phyloP scores from a whole-genome alignment of 495 filamentous ascomycete species.

The Daldinia concentrica region DNA sequence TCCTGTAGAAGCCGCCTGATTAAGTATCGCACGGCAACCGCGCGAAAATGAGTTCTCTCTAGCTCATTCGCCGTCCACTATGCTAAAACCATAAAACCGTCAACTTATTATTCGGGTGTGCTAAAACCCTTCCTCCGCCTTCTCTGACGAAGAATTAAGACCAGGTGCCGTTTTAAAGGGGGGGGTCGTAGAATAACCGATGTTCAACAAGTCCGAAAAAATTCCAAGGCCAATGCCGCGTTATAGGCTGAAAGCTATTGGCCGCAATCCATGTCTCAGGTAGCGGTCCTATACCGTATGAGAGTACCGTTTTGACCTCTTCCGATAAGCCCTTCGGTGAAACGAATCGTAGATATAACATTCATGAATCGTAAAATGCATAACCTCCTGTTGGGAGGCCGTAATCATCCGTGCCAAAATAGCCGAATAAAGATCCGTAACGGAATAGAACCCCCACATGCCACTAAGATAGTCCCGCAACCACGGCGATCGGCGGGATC shows the following conservation, averaged over 20 bases:
- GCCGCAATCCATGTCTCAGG: conserved; percentile 38
- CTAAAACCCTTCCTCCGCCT: conserved; percentile 15
- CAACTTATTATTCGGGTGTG: conserved; percentile 27
- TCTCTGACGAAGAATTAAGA: conserved; percentile 14
- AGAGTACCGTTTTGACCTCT: conserved; percentile 47
- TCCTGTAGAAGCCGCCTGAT: conserved; percentile 33
- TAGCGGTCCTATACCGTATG: conserved; percentile 34
- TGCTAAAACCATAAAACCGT: conserved; percentile 24
- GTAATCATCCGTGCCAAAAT: conserved; percentile 29
- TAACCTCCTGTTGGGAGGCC: conserved; percentile 23
- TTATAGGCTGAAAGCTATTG: conserved; percentile 42
- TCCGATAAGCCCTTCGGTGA: conserved; percentile 33
- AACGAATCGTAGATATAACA: conserved; percentile 34
- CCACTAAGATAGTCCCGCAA: conserved; percentile 25
- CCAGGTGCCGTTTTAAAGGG: conserved; percentile 24
- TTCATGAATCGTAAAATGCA: conserved; percentile 45
- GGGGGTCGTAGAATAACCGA: conserved; percentile 34
- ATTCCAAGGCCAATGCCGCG: conserved; percentile 27
- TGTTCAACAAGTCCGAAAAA: conserved; percentile 3
- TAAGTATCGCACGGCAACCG: conserved; percentile 25
- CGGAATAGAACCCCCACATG: conserved; percentile 14
- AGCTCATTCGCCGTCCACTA: conserved; percentile 19
- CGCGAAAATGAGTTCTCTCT: conserved; percentile 29
- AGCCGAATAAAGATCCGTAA: conserved; percentile 26
- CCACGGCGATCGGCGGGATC: conserved; percentile 28